A percentile compares a stretch with the other conserved stretches of the same genome.
phyloP scores from a whole-genome alignment of 257 asterid species.

The Gentiana macrophylla region DNA sequence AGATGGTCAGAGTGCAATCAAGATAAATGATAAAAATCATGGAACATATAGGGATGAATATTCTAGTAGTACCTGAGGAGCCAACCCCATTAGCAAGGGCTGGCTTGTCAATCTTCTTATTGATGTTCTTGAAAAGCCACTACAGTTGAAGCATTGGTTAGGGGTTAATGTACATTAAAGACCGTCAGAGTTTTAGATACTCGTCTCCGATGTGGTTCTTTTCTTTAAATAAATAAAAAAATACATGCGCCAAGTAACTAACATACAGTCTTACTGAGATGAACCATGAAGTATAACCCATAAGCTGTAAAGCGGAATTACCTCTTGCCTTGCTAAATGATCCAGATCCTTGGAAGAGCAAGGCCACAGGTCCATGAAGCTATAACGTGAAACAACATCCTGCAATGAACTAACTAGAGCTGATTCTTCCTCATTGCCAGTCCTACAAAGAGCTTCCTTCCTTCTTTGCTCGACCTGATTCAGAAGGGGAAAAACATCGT shows the following conservation, averaged over 20 bases:
- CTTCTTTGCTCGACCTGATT: slow-evolving; percentile 91
- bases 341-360: slow-evolving; percentile 93
- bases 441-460: slow-evolving; percentile 77
- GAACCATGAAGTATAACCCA: too few relatives aligned
- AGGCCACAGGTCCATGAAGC: slow-evolving; percentile 95
- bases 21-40: slow-evolving; percentile 1
- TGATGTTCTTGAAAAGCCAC: slow-evolving; percentile 70
- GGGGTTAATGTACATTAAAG: background rate
- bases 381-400: slow-evolving; percentile 82
- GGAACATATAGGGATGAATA: background rate
- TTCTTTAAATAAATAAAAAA: too few relatives aligned
- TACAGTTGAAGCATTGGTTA: slow-evolving; percentile 12
- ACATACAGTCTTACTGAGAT: too few relatives aligned
- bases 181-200: too few relatives aligned
- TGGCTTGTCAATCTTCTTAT: slow-evolving; percentile 56
- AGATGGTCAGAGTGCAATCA: slow-evolving; percentile 5
- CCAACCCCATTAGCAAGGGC: slow-evolving; percentile 46
- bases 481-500: background rate
- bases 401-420: slow-evolving; percentile 62
- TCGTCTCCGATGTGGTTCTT: too few relatives aligned
- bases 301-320: slow-evolving; percentile 14
- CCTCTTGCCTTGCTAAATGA: slow-evolving; percentile 87
- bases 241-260: too few relatives aligned
- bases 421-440: slow-evolving; percentile 60
- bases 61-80: slow-evolving; percentile 25